Base-by-base conservation (phyloP, 2,329 filamentous ascomycete species). In the Penicillium concentricum region DNA sequence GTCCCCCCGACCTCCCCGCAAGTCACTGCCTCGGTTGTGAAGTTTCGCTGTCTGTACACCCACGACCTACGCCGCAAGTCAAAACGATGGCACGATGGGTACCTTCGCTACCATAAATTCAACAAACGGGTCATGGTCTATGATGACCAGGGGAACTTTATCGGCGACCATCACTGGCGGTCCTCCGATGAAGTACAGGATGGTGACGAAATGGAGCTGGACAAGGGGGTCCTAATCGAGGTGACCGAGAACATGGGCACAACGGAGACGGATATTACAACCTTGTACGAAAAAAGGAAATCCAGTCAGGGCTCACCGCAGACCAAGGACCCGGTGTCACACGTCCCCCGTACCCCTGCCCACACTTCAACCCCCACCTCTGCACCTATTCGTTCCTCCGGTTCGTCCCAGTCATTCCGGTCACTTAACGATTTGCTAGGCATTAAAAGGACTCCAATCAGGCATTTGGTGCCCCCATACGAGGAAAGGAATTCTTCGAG, bases 81-180 rank as follows among this genome's bases (percentile, higher is more conserved):
- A 65, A 97, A 97, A 72, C 82, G 90, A 59, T 97, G 92, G 92
- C 91, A 96, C 68, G 92, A 97, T 87, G 92, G 93, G 35, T 86
- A 86, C 50, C 83, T 97, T 59, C 89, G 88, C 62, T 96, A 88
- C 62, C 92, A 97, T 70, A 88, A 89, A 0, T 96, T 96, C 83
- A 97, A 97, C 77, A 90, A 87, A 69, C 86, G 91, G 5, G 80
- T 94, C 58, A 95, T 97, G 90, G 90, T 95, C 7, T 93, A 94
- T 67, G 92, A 96, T 72, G 86, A 90, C 45, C 79, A 84, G 2
- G 86, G 89, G 0, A 91, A 92, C 70, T 91, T 88, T 62, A 82
- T 97, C 28, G 92, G 92, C 3, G 92, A 96, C 71, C 85, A 86
- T 32, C 91, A 96, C 74, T 94, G 90, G 87, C 85, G 86, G 42